Evolutionary conservation across 2,329 filamentous ascomycete species (phyloP).

Genomic region (Westerdykella aurantiaca): DNA sequence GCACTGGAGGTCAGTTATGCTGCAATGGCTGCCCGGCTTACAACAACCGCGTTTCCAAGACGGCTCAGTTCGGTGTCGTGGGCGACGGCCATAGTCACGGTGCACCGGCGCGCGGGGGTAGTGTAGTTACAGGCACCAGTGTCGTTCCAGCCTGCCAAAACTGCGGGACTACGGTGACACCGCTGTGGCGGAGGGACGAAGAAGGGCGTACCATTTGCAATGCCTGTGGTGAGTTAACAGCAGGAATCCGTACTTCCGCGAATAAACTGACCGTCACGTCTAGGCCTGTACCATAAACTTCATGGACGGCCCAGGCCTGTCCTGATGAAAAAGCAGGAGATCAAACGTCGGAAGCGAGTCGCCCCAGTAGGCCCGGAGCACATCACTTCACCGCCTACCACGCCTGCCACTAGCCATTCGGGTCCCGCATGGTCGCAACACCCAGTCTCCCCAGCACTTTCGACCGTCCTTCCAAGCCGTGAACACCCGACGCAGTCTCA

Average conservation of each 20-base stretch:
- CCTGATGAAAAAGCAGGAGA: conserved; percentile 98
- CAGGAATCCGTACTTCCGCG: neutral
- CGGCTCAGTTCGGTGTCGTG: conserved; percentile 61
- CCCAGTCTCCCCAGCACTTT: neutral
- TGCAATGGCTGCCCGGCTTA: conserved; percentile 95
- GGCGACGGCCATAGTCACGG: conserved; percentile 12
- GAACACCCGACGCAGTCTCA: neutral
- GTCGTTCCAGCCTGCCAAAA: conserved; percentile 93
- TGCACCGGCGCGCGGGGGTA: conserved; percentile 11
- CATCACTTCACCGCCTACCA: conserved; percentile 19
- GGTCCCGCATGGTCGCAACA: neutral
- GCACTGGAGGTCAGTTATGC: conserved; percentile 88
- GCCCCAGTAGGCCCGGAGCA: conserved; percentile 64
- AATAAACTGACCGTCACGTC: conserved; percentile 9
- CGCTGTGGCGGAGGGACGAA: conserved; percentile 90
- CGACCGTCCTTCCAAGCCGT: neutral
- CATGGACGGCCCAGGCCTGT: conserved; percentile 89
- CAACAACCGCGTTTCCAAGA: conserved; percentile 93
- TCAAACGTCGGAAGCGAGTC: conserved; percentile 91
- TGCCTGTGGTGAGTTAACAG: conserved; percentile 71
- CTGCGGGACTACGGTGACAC: conserved; percentile 92
- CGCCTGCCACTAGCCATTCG: conserved; percentile 8
- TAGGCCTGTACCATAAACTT: conserved; percentile 92
- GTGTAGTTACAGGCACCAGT: conserved; percentile 42
- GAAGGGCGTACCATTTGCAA: conserved; percentile 97